Base-by-base conservation (phyloP, 768 basidiomycete genomes). In the Agrocybe praecox region DNA sequence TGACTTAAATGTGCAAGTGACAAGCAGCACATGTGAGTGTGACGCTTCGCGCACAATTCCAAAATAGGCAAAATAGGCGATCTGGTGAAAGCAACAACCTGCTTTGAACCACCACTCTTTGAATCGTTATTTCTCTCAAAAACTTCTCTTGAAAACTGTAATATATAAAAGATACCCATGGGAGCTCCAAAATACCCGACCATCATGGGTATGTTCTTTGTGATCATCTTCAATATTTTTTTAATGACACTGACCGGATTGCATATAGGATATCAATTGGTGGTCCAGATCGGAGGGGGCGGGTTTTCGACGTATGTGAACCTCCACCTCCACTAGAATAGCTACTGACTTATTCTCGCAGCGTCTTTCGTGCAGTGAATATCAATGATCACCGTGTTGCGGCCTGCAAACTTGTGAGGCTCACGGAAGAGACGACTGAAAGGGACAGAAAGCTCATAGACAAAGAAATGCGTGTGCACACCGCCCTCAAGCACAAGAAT, bases 391-490 rank as follows among this genome's bases (percentile, higher is more conserved):
- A 88, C 47, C 78, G 78, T 2, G 84, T 92, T 2, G 93, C 92
- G 9, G 95, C 95, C 24, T 96, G 94, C 78, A 98, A 97, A 72
- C 74, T 96, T 26, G 81, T 96, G 57, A 65, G 75, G 15, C 72
- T 94, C 49, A 90, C 84, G 0, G 74, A 80, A 2, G 67, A 84
- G 44, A 88, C 88, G 1, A 84, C 86, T 0, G 80, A 85, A 6
- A 80, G 80, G 49, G 85, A 91, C 12, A 82, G 92, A 52, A 96
- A 96, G 68, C 82, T 80, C 17, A 75, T 96, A 10, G 87, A 97
- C 53, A 96, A 95, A 67, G 97, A 99, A 70, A 95, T 97, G 76
- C 84, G 89, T 26, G 86, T 98, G 2, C 96, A 98, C 66, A 72
- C 86, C 7, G 84, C 84, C 1, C 74, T 98, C 53, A 91, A 92